Percentiles rank a stretch among this genome's conserved stretches.
These are phyloP conservation scores for Huntiella decipiens DNA, from an alignment of 2,329 filamentous ascomycete genomes.

Conservation along the genomic window DNA sequence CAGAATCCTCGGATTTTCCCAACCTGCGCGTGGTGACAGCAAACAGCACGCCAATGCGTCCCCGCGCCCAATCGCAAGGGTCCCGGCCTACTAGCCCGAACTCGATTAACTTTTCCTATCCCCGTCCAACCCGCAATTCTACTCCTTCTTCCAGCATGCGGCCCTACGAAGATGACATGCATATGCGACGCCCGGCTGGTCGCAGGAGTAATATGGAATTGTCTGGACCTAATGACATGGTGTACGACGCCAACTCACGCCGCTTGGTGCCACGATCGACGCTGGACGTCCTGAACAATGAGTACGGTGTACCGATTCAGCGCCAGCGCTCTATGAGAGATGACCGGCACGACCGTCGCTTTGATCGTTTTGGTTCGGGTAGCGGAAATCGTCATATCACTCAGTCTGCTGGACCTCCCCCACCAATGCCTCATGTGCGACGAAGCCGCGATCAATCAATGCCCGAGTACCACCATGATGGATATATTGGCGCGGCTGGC, in stretches of 20 bases:
- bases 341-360: no score
- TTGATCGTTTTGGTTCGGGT: no score
- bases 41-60: slow-evolving; percentile 18
- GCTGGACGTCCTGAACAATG: slow-evolving; percentile 6
- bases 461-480: no score
- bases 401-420: no score
- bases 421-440: no score
- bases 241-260: slow-evolving; percentile 47
- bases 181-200: slow-evolving; percentile 12
- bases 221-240: slow-evolving; percentile 23
- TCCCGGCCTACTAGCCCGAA: slow-evolving; percentile 27
- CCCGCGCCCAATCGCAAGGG: slow-evolving; percentile 25
- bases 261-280: slow-evolving; percentile 33
- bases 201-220: slow-evolving; percentile 12
- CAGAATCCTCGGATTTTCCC: slow-evolving; percentile 25
- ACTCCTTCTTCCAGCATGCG: slow-evolving; percentile 17
- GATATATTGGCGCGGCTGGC: no score
- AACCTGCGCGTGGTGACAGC: slow-evolving; percentile 24
- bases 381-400: no score
- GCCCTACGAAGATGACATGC: no score
- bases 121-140: slow-evolving; percentile 24
- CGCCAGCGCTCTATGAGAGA: no score
- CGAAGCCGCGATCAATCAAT: no score
- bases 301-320: no score
- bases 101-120: slow-evolving; percentile 42